Base-by-base conservation (phyloP, 2,329 filamentous ascomycete species). In the Coniochaeta prunicola region DNA sequence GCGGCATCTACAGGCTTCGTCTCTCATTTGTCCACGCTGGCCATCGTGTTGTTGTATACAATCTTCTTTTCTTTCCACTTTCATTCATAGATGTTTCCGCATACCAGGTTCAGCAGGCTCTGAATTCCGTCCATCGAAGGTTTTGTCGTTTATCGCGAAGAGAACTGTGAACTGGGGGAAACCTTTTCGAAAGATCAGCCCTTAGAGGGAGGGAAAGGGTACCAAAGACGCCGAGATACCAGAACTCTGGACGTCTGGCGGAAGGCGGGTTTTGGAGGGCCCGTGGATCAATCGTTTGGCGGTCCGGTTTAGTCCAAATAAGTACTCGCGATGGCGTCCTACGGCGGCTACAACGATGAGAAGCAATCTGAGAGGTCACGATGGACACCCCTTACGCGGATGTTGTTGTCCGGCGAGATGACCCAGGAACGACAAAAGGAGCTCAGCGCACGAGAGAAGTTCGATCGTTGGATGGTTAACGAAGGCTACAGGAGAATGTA, bases 401-500 rank as follows among this genome's bases (percentile, higher is more conserved):
- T 93, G 87, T 77, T 94, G 70, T 82, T 92, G 71, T 91, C 90
- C 59, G 89, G 90, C 56, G 88, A 92, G 76, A 89, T 92, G 83
- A 90, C 86, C 58, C 86, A 86, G 67, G 87, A 91, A 70, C 82
- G 78, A 67, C 86, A 88, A 64, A 86, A 85, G 69, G 81, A 86
- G 59, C 76, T 93, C 65, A 85, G 84, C 26, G 73, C 83, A 62
- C 82, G 83, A 68, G 88, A 93, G 71, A 88, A 83, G 70, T 88
- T 93, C 69, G 88, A 92, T 72, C 80, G 86, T 64, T 94, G 90
- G 90, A 92, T 94, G 90, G 88, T 93, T 62, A 93, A 93, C 70
- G 90, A 93, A 71, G 90, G 90, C 61, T 92, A 91, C 71, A 82
- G 89, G 70, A 80, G 89, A 84, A 80, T 93, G 85, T 91, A 79